Percentiles rank a stretch among this genome's conserved stretches.
Evolutionary conservation across 208 protist genomes (phyloP).

Genomic region (Borovskyia barvae): DNA sequence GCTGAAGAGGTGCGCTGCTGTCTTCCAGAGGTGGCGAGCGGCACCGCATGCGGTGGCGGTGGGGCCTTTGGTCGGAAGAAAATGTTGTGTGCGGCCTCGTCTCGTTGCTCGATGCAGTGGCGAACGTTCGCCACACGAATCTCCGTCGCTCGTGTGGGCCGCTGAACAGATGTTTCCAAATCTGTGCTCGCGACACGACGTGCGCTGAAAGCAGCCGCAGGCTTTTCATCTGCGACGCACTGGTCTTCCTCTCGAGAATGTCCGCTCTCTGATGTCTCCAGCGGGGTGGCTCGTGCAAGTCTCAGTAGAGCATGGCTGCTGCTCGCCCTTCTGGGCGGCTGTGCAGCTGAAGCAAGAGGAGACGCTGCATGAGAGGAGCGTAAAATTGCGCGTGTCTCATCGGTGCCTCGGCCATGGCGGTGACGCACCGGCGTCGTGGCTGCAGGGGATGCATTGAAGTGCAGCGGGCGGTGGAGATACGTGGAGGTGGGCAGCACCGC

Average conservation of each 20-base stretch:
- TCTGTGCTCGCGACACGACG: too few species aligned
- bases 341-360: too few species aligned
- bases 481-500: conserved; percentile 5
- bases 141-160: conserved; percentile 15
- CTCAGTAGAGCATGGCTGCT: too few species aligned
- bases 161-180: not conserved
- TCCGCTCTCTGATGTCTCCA: too few species aligned
- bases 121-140: conserved; percentile 3
- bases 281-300: too few species aligned
- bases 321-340: too few species aligned
- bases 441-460: not conserved
- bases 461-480: conserved; percentile 20
- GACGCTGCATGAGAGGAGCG: too few species aligned
- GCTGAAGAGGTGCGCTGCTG: too few species aligned
- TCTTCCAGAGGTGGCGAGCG: not conserved
- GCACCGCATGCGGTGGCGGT: not conserved
- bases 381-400: too few species aligned
- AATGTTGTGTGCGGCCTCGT: conserved; percentile 18
- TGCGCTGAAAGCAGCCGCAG: too few species aligned
- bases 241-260: too few species aligned
- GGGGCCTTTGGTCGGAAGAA: conserved; percentile 6
- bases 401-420: not conserved
- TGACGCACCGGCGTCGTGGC: not conserved
- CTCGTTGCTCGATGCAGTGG: conserved; percentile 7
- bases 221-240: too few species aligned